Conservation (phyloP, 2,329 filamentous ascomycete genomes). For the Xylariaceae sp. region DNA sequence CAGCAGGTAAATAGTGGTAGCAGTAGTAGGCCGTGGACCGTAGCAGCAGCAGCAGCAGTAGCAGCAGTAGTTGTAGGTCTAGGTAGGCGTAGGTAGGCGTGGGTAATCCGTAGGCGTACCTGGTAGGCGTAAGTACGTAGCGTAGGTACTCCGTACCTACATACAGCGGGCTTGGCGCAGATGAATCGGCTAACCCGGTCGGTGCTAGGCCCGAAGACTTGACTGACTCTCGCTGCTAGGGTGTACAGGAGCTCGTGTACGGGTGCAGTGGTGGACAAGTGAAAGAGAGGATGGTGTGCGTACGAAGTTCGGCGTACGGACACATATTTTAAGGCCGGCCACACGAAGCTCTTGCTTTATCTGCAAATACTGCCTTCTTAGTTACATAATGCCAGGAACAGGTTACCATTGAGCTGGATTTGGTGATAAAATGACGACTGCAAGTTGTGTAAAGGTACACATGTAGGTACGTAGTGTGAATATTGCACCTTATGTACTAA, state of each 20-base stretch:
- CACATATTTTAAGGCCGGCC: not conserved
- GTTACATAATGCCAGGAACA: no score
- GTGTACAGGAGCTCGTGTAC: not conserved
- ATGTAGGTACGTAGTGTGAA: not conserved
- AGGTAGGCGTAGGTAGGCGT: not conserved
- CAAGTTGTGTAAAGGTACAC: not conserved
- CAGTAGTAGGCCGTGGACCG: no score
- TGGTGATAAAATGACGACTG: not conserved
- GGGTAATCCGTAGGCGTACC: not conserved
- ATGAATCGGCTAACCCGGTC: slow-evolving; percentile 25
- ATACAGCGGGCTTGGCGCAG: slow-evolving; percentile 23
- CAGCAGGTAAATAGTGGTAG: no score
- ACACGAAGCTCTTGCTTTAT: no score
- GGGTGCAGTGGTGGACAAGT: not conserved
- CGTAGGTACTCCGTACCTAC: slow-evolving; percentile 8
- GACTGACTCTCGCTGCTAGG: not conserved
- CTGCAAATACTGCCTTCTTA: no score
- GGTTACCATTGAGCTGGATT: not conserved
- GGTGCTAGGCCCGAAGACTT: slow-evolving; percentile 19
- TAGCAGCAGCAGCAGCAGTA: not conserved
- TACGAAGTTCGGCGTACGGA: not conserved
- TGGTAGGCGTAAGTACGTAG: not conserved
- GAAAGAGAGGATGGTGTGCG: not conserved
- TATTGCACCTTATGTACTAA: not conserved
- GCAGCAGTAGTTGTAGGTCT: not conserved